Evolutionary conservation across 768 basidiomycete species (phyloP).

Genomic region (Daedalea quercina): DNA sequence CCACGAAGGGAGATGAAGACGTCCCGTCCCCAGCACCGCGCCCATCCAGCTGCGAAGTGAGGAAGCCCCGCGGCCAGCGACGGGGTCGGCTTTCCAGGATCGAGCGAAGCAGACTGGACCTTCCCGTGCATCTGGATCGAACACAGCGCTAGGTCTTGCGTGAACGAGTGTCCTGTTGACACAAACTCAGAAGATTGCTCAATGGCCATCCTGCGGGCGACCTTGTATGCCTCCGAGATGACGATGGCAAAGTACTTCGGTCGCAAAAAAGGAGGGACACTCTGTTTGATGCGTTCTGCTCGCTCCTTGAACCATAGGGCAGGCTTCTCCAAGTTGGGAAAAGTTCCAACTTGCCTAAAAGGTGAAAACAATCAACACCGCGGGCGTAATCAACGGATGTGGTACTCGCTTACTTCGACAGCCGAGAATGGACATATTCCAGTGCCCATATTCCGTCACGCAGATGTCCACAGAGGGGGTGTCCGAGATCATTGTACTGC

Average conservation of each 20-base stretch:
- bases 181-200: conserved; percentile 90
- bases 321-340: conserved; percentile 65
- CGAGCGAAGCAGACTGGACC: conserved; percentile 86
- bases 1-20: conserved; percentile 93
- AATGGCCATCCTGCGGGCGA: conserved; percentile 72
- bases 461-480: conserved; percentile 82
- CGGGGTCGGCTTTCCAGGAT: conserved; percentile 61
- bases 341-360: conserved; percentile 48
- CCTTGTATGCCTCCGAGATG: conserved; percentile 88
- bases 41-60: conserved; percentile 92
- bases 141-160: conserved; percentile 82
- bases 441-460: conserved; percentile 88
- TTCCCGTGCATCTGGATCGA: conserved; percentile 87
- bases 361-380: background rate
- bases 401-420: conserved; percentile 54
- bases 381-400: background rate
- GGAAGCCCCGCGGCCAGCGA: conserved; percentile 93
- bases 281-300: conserved; percentile 72
- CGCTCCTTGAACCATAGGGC: conserved; percentile 83
- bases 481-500: conserved; percentile 88
- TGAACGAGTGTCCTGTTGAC: conserved; percentile 78
- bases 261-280: conserved; percentile 79
- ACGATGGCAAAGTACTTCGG: conserved; percentile 96
- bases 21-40: conserved; percentile 94
- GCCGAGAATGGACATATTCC: conserved; percentile 73